These are phyloP conservation scores for Blastobotrys peoriensis DNA, from an alignment of 805 yeast species.

Conservation along the genomic window DNA sequence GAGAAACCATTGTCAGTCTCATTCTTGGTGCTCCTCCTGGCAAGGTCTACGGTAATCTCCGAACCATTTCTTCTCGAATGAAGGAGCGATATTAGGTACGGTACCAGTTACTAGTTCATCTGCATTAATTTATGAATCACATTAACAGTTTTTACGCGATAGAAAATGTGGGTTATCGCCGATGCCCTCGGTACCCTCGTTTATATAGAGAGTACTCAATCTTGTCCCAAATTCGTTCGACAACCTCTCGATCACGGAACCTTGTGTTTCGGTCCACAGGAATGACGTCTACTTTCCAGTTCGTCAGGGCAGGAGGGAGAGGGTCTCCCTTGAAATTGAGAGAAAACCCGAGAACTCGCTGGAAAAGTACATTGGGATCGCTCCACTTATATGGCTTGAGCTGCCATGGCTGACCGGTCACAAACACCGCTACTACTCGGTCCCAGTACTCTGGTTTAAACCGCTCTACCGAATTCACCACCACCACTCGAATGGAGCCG, in stretches of 20 bases:
- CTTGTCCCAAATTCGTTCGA: conserved; percentile 77
- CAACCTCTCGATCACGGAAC: conserved; percentile 83
- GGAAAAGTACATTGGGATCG: conserved; percentile 74
- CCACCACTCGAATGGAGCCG: conserved; percentile 53
- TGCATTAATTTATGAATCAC: conserved; percentile 1
- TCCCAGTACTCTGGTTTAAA: conserved; percentile 98
- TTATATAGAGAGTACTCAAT: conserved; percentile 67
- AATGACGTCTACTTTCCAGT: conserved; percentile 85
- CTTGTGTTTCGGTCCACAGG: conserved; percentile 75
- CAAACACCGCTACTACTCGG: conserved; percentile 89
- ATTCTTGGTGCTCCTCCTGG: conserved; percentile 98
- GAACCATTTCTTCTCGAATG: conserved; percentile 95
- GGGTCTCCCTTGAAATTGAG: conserved; percentile 72
- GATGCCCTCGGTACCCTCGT: conserved; percentile 43
- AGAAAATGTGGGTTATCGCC: neutral
- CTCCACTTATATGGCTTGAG: conserved; percentile 80
- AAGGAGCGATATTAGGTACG: conserved; percentile 75
- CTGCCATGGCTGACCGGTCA: conserved; percentile 98
- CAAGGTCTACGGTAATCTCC: conserved; percentile 92
- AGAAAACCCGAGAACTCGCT: conserved; percentile 76
- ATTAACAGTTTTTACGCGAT: neutral
- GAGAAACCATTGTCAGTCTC: conserved; percentile 90
- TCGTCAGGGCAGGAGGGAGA: conserved; percentile 64
- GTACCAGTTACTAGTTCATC: neutral
- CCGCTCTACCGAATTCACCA: conserved; percentile 83